Percentiles rank a stretch among this genome's conserved stretches.
Conservation (phyloP, 208 protist species). For the Leishmania major region DNA sequence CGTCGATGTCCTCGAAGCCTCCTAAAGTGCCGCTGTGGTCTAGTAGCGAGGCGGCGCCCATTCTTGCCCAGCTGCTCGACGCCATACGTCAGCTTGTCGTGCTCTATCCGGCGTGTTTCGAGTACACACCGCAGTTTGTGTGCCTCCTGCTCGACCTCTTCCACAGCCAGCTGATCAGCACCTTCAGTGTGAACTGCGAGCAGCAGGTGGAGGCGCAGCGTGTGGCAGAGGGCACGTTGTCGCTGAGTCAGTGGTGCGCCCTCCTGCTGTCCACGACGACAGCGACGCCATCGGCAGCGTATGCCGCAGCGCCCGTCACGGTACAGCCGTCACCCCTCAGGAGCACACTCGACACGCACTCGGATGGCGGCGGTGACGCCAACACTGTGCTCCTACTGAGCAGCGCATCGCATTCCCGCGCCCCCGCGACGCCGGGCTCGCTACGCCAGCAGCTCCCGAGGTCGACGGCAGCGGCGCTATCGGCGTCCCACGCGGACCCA, state of each 20-base stretch:
- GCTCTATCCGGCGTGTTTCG: slow-evolving; percentile 92
- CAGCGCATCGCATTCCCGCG: not conserved
- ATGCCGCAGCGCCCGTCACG: not conserved
- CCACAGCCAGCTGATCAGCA: slow-evolving; percentile 49
- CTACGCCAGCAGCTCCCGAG: not conserved
- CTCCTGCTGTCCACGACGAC: slow-evolving; percentile 40
- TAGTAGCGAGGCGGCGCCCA: slow-evolving; percentile 60
- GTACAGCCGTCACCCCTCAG: not conserved
- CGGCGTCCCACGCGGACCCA: not conserved
- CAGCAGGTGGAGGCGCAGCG: slow-evolving; percentile 34
- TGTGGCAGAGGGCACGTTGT: slow-evolving; percentile 40
- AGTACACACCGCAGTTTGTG: slow-evolving; percentile 91
- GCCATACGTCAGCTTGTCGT: slow-evolving; percentile 90
- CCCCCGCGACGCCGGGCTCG: not conserved
- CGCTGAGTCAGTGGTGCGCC: slow-evolving; percentile 61
- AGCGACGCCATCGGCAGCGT: not conserved
- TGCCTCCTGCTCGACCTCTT: slow-evolving; percentile 64
- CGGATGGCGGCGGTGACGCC: not conserved
- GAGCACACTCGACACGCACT: not conserved
- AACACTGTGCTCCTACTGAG: not conserved
- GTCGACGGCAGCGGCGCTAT: not conserved
- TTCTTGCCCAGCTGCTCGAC: slow-evolving; percentile 95
- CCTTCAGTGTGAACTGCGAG: slow-evolving; percentile 64
- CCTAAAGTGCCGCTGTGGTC: not conserved
- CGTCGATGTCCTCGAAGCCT: not conserved